Conservation (phyloP, 208 protist species). For the Crithidia acanthocephali region DNA sequence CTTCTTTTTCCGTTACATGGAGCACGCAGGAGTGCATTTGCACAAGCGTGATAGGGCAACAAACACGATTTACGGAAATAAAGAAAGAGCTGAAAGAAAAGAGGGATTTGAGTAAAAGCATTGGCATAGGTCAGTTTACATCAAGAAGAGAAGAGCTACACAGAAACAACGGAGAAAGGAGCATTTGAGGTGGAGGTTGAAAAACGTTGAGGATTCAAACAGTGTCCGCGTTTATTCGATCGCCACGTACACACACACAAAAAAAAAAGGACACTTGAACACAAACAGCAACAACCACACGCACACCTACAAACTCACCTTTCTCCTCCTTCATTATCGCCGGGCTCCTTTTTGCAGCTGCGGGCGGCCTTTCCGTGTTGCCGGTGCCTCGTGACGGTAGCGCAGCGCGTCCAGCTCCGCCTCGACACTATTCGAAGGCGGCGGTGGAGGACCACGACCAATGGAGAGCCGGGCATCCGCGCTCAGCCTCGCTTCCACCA, state of each 20-base stretch:
- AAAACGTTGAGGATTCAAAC: background rate
- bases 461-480: conserved; percentile 44
- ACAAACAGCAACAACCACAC: background rate
- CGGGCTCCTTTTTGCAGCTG: conserved; percentile 13
- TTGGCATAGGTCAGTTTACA: background rate
- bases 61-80: too few relatives aligned
- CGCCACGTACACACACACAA: too few relatives aligned
- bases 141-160: background rate
- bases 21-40: too few relatives aligned
- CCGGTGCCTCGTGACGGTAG: conserved; percentile 1
- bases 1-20: too few relatives aligned
- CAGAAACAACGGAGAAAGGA: background rate
- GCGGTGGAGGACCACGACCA: conserved; percentile 41
- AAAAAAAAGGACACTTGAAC: background rate
- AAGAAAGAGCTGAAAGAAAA: too few relatives aligned
- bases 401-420: conserved; percentile 30
- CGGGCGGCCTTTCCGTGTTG: conserved; percentile 22
- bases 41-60: too few relatives aligned
- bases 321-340: background rate
- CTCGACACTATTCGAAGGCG: conserved; percentile 27
- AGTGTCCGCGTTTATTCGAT: too few relatives aligned
- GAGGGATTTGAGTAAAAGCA: background rate
- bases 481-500: conserved; percentile 24
- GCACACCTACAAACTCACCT: too few relatives aligned
- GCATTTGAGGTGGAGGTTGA: background rate